A percentile compares a stretch with the other conserved stretches of the same genome.
phyloP scores from a whole-genome alignment of 495 filamentous ascomycete species.

The Rhypophila decipiens region DNA sequence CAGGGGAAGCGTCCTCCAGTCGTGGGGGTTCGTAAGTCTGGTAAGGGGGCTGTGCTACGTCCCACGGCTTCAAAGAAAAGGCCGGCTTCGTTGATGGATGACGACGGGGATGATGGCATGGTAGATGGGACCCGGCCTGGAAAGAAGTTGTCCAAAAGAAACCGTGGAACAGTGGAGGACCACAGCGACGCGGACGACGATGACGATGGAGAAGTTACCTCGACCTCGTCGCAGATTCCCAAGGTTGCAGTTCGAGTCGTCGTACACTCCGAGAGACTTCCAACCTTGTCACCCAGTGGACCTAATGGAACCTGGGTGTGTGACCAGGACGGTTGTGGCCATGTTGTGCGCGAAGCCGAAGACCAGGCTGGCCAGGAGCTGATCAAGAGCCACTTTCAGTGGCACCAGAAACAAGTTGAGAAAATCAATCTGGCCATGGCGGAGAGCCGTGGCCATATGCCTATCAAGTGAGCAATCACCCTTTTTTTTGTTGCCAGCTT shows the following conservation, averaged over 20 bases:
- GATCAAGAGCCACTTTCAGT: constrained; percentile 57
- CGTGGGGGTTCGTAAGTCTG: constrained; percentile 18
- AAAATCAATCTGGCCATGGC: constrained; percentile 49
- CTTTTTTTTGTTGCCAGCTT: constrained; percentile 1
- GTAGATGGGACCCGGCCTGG: constrained; percentile 7
- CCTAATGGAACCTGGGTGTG: constrained; percentile 66
- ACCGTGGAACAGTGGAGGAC: constrained; percentile 30
- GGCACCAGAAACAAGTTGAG: constrained; percentile 59
- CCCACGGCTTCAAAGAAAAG: constrained; percentile 29
- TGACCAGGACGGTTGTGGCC: constrained; percentile 58
- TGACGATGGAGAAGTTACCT: background rate
- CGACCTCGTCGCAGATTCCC: constrained; percentile 4
- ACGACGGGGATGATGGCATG: constrained; percentile 20
- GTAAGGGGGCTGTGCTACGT: constrained; percentile 30
- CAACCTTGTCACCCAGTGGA: constrained; percentile 39
- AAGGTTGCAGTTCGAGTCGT: constrained; percentile 26
- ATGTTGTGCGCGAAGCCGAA: constrained; percentile 54
- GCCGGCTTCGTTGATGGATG: constrained; percentile 26
- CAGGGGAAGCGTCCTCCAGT: constrained; percentile 5
- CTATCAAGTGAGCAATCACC: constrained; percentile 47
- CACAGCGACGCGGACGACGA: constrained; percentile 12
- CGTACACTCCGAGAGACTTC: constrained; percentile 37
- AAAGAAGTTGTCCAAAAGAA: constrained; percentile 16
- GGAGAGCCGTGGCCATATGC: constrained; percentile 47
- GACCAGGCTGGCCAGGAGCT: constrained; percentile 49